Evolutionary conservation across 768 basidiomycete genomes (phyloP), one percentile per base, ranked within the genome.

Genomic region (Agaricus subrufescens): DNA sequence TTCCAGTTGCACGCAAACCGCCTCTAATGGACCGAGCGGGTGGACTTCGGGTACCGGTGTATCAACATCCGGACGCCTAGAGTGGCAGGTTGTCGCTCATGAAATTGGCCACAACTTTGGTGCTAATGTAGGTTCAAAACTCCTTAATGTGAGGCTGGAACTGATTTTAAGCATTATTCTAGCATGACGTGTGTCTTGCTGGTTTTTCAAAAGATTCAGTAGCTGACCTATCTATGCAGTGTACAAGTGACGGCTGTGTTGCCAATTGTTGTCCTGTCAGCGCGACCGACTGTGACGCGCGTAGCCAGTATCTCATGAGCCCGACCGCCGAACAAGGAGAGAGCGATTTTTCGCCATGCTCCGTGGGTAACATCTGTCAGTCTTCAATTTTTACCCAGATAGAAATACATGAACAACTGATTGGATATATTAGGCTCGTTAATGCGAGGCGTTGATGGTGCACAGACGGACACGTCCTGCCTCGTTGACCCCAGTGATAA

Each of bases 71-170:
- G 85, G 87, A 3, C 75, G 81, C 46, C 85, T 84, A 1, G 91
- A 94, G 66, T 91, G 87, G 86, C 87, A 91, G 67, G 86, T 91
- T 48, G 76, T 91, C 30, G 80, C 89, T 25, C 90, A 93, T 67
- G 90, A 92, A 67, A 89, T 85, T 55, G 89, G 89, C 14, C 88
- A 90, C 68, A 94, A 93, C 64, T 92, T 95, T 70, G 91, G 93
- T 46, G 91, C 91, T 15, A 93, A 93, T 60, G 87, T 89, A 63
- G 71, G 87, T 80, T 55, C 29, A 39, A 44, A 49, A 57, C 11
- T 31, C 45, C 39, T 25, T 46, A 19, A 25, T 10, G n/a, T 34
- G 11, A 34, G 34, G 27, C n/a, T 49, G 38, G 15, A 54, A 26
- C 26, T 57, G 40, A 52, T 48, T 56, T 54, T 46, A 25, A 42